These are phyloP conservation scores for Krasilnikovozyma curviuscula DNA, from an alignment of 768 basidiomycete species.

Conservation along the genomic window DNA sequence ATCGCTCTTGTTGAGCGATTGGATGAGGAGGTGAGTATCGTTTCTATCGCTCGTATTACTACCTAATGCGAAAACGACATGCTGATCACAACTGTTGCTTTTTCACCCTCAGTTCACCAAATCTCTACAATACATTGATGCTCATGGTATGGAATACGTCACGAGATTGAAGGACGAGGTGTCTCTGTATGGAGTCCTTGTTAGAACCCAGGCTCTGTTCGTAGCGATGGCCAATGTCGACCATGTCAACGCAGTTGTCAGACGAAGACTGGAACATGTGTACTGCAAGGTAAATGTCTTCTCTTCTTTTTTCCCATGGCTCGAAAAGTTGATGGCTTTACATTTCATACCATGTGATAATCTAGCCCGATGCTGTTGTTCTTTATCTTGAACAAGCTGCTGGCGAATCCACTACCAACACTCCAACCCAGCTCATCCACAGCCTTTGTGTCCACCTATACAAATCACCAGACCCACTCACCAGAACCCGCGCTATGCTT, in stretches of 20 bases:
- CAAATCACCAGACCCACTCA: slow-evolving; percentile 69
- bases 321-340: no score
- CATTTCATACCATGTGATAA: not conserved
- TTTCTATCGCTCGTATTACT: not conserved
- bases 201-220: slow-evolving; percentile 78
- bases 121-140: slow-evolving; percentile 92
- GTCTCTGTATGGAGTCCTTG: slow-evolving; percentile 77
- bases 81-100: not conserved
- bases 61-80: not conserved
- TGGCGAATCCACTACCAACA: slow-evolving; percentile 31
- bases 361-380: slow-evolving; percentile 77
- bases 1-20: slow-evolving; percentile 90
- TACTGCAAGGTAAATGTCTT: slow-evolving; percentile 64
- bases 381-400: slow-evolving; percentile 65
- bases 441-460: slow-evolving; percentile 80
- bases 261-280: slow-evolving; percentile 91
- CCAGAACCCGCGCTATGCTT: slow-evolving; percentile 91
- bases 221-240: slow-evolving; percentile 60
- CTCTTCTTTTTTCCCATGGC: not conserved
- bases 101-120: slow-evolving; percentile 48
- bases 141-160: slow-evolving; percentile 96
- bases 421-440: slow-evolving; percentile 64
- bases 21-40: slow-evolving; percentile 51
- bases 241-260: slow-evolving; percentile 65
- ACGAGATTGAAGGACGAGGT: slow-evolving; percentile 93